Conservation (phyloP, 2,329 filamentous ascomycete species). For the Mycosphaerelloides madeirae region DNA sequence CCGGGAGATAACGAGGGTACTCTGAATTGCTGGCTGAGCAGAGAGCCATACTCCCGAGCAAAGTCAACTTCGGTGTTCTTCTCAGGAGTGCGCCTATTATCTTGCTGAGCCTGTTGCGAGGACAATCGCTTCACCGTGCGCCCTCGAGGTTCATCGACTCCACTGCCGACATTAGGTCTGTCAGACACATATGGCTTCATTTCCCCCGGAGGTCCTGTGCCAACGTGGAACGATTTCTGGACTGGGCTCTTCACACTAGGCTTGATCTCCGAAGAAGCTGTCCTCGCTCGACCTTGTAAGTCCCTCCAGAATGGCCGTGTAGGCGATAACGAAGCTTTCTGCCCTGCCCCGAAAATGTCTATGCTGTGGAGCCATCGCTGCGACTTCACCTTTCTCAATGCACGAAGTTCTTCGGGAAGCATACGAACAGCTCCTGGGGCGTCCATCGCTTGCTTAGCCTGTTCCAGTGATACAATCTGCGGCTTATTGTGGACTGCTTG, state of each 20-base stretch:
- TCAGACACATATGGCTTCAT: constrained; percentile 11
- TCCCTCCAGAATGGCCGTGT: constrained; percentile 13
- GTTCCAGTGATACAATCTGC: constrained; percentile 25
- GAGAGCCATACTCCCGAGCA: constrained; percentile 22
- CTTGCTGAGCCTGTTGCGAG: neutral
- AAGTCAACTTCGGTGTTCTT: neutral
- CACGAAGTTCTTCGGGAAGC: constrained; percentile 31
- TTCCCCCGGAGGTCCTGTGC: constrained; percentile 10
- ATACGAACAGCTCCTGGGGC: constrained; percentile 26
- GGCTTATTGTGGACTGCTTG: constrained; percentile 14
- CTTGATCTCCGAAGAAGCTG: constrained; percentile 8
- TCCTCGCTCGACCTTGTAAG: constrained; percentile 14
- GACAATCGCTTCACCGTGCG: constrained; percentile 1
- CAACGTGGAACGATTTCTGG: constrained; percentile 16
- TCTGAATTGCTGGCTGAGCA: constrained; percentile 19
- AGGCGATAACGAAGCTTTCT: neutral
- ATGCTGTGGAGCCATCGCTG: constrained; percentile 17
- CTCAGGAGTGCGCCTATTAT: too few relatives aligned
- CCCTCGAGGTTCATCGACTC: constrained; percentile 18
- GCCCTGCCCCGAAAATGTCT: neutral
- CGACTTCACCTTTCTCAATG: constrained; percentile 16
- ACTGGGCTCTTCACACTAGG: neutral
- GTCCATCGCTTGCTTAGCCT: constrained; percentile 23
- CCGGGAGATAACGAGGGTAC: neutral
- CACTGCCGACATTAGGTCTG: constrained; percentile 1